Percentiles rank a stretch among this genome's conserved stretches.
Conservation (phyloP, 805 yeast genomes). For the Starmera quercuum region DNA sequence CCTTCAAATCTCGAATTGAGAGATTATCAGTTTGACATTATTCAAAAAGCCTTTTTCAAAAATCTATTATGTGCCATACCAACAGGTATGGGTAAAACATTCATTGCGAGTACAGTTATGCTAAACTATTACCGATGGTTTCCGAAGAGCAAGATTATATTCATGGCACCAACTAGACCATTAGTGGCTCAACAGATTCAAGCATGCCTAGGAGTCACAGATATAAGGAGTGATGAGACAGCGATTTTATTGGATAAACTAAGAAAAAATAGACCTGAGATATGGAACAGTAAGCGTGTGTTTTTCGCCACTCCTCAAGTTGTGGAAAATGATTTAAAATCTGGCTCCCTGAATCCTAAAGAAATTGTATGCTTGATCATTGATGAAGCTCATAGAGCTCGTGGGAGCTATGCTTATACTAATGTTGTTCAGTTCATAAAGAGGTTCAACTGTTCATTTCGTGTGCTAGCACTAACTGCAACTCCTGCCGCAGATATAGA, state of each 20-base stretch:
- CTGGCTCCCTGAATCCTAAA: slow-evolving; percentile 72
- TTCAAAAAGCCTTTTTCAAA: slow-evolving; percentile 58
- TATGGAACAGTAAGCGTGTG: slow-evolving; percentile 74
- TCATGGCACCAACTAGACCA: slow-evolving; percentile 97
- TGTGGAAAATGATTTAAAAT: slow-evolving; percentile 78
- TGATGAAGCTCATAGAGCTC: slow-evolving; percentile 95
- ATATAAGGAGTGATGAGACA: slow-evolving; percentile 67
- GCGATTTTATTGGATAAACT: slow-evolving; percentile 65
- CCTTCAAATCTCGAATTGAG: slow-evolving; percentile 82
- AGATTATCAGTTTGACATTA: slow-evolving; percentile 84
- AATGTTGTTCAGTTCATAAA: slow-evolving; percentile 66
- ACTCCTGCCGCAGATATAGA: slow-evolving; percentile 89
- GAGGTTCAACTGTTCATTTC: slow-evolving; percentile 55
- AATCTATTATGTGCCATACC: slow-evolving; percentile 88
- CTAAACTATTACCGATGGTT: slow-evolving; percentile 87
- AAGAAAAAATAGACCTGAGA: slow-evolving; percentile 55
- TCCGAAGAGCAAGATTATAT: slow-evolving; percentile 66
- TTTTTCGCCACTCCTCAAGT: slow-evolving; percentile 96
- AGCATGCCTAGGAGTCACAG: slow-evolving; percentile 84
- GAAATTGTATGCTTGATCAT: slow-evolving; percentile 68
- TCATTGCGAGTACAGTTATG: slow-evolving; percentile 92
- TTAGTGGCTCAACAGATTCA: slow-evolving; percentile 93
- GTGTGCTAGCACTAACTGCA: slow-evolving; percentile 87
- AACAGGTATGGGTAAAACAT: slow-evolving; percentile 95
- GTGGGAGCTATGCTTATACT: slow-evolving; percentile 83